These are phyloP conservation scores for Ustilago shanxiensis DNA, from an alignment of 1,284 basidiomycete genomes.

Conservation along the genomic window DNA sequence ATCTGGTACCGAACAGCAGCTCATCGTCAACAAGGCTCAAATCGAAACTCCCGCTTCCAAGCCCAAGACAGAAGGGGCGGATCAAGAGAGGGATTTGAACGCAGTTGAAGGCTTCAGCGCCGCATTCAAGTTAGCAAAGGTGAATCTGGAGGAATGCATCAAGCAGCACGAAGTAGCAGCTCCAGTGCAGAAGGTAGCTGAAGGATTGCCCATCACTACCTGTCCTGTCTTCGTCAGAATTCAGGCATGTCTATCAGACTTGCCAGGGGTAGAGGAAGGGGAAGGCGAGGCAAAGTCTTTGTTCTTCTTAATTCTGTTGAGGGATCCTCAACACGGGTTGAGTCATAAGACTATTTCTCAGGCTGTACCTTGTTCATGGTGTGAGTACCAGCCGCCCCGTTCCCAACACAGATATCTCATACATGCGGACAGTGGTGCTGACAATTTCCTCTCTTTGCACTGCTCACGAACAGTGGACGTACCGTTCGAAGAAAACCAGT, in stretches of 20 bases:
- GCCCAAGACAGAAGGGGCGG: conserved; percentile 31
- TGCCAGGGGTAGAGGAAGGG: conserved; percentile 34
- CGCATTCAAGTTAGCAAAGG: conserved; percentile 84
- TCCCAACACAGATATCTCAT: background rate
- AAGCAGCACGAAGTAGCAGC: conserved; percentile 77
- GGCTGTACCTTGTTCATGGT: conserved; percentile 62
- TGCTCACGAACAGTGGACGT: conserved; percentile 55
- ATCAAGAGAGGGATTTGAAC: conserved; percentile 78
- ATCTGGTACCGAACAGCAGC: conserved; percentile 54
- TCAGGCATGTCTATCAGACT: conserved; percentile 75
- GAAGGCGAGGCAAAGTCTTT: conserved; percentile 31
- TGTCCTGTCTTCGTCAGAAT: conserved; percentile 93
- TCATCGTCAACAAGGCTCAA: conserved; percentile 63
- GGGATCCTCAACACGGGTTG: conserved; percentile 63
- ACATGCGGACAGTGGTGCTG: background rate
- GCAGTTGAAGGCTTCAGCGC: conserved; percentile 85
- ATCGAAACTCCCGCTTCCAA: conserved; percentile 30
- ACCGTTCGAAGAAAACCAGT: conserved; percentile 62
- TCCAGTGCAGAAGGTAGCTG: conserved; percentile 21
- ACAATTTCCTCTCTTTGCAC: background rate
- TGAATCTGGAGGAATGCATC: conserved; percentile 78
- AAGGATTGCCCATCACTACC: conserved; percentile 79
- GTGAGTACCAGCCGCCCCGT: conserved; percentile 41
- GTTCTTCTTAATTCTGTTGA: conserved; percentile 61
- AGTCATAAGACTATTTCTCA: conserved; percentile 65